Percentiles rank a stretch among this genome's conserved stretches.
phyloP scores from a whole-genome alignment of 148 eudicot species.

The Fagopyrum tataricum region DNA sequence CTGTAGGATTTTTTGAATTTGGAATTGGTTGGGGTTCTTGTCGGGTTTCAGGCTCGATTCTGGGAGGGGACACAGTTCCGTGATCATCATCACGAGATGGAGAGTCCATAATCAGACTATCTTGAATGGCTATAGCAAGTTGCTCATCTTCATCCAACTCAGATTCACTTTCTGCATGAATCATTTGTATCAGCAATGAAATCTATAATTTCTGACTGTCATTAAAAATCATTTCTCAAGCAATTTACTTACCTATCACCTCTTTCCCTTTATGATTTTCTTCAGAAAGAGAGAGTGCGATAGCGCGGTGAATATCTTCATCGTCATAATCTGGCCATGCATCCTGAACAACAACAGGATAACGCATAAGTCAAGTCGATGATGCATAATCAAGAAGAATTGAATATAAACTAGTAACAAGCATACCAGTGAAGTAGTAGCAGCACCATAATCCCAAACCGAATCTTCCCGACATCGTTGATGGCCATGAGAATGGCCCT shows the following conservation, averaged over 20 bases:
- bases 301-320: slow-evolving; percentile 82
- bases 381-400: background rate
- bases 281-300: slow-evolving; percentile 72
- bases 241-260: slow-evolving; percentile 53
- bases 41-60: background rate
- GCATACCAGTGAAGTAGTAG: slow-evolving; percentile 42
- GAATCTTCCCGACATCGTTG: slow-evolving; percentile 51
- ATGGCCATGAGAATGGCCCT: slow-evolving; percentile 62
- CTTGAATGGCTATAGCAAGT: slow-evolving; percentile 87
- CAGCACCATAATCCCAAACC: slow-evolving; percentile 50
- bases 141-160: slow-evolving; percentile 79
- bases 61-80: slow-evolving; percentile 43
- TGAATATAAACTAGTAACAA: background rate
- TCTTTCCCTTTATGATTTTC: slow-evolving; percentile 73
- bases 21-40: slow-evolving; percentile 36
- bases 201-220: background rate
- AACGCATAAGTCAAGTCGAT: background rate
- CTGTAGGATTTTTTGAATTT: slow-evolving; percentile 37
- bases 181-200: background rate
- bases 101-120: slow-evolving; percentile 64
- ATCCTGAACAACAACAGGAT: slow-evolving; percentile 34
- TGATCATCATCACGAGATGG: slow-evolving; percentile 56
- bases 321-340: slow-evolving; percentile 54
- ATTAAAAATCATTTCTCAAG: background rate
- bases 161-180: slow-evolving; percentile 32